Percentiles rank a stretch among this genome's conserved stretches.
Evolutionary conservation across 2,329 filamentous ascomycete genomes (phyloP).

Genomic region (Thielaviopsis ethacetica): DNA sequence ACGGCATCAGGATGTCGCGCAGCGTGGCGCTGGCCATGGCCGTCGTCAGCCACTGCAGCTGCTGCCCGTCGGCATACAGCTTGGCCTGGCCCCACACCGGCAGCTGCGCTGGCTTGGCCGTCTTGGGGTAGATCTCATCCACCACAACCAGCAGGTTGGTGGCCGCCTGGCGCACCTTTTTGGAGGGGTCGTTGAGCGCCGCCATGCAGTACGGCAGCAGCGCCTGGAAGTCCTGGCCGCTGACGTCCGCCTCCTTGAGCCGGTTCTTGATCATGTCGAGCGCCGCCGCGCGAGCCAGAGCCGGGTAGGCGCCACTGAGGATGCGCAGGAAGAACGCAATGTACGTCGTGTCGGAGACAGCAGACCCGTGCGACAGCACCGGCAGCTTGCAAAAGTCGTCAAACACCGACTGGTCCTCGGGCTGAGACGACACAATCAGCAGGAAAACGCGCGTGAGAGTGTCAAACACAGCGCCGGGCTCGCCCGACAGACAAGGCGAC

Average conservation of each 20-base stretch:
- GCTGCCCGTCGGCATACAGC: conserved; percentile 45
- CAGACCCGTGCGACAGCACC: conserved; percentile 36
- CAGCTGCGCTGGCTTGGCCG: conserved; percentile 21
- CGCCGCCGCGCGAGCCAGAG: conserved; percentile 50
- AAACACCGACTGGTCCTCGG: conserved; percentile 23
- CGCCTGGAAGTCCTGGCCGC: conserved; percentile 52
- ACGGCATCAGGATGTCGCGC: conserved; percentile 51
- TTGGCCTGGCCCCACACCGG: conserved; percentile 42
- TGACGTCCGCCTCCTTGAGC: conserved; percentile 33
- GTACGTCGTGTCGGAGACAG: conserved; percentile 47
- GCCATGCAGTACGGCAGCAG: conserved; percentile 67
- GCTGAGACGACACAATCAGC: conserved; percentile 30
- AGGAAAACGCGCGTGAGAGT: conserved; percentile 44
- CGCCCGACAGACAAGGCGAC: conserved; percentile 35
- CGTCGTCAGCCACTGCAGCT: conserved; percentile 40
- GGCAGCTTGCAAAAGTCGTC: conserved; percentile 36
- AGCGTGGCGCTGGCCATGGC: conserved; percentile 46
- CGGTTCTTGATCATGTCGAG: conserved; percentile 45
- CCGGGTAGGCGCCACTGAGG: conserved; percentile 57
- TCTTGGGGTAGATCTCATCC: conserved; percentile 28
- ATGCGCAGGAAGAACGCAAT: conserved; percentile 61
- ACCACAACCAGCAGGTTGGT: conserved; percentile 48
- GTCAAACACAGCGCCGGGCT: conserved; percentile 35
- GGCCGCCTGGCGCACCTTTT: conserved; percentile 60
- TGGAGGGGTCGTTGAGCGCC: conserved; percentile 59